phyloP scores from a whole-genome alignment of 768 basidiomycete species.

The Amanita subjunquillea region DNA sequence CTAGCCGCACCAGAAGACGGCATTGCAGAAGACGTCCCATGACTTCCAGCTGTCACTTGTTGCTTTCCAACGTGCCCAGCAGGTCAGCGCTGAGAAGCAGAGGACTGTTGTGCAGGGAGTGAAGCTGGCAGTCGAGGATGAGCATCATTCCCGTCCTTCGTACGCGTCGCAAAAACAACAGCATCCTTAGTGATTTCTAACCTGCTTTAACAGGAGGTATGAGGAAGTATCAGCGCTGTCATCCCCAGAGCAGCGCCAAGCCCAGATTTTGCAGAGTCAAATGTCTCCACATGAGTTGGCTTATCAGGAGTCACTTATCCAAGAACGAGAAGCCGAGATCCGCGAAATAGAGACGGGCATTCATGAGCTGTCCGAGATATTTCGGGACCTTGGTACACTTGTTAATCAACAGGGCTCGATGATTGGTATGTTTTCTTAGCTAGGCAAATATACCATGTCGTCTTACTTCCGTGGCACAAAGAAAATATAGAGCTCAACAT shows the following conservation, averaged over 20 bases:
- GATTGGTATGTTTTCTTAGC: slow-evolving; percentile 54
- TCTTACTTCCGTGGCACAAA: slow-evolving; percentile 17
- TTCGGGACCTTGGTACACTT: slow-evolving; percentile 89
- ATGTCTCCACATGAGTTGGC: slow-evolving; percentile 89
- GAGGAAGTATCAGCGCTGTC: slow-evolving; percentile 30
- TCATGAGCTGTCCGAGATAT: slow-evolving; percentile 92
- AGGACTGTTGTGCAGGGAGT: slow-evolving; percentile 82
- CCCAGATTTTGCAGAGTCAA: slow-evolving; percentile 57
- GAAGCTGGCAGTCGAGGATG: slow-evolving; percentile 75
- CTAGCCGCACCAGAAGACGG: slow-evolving; percentile 73
- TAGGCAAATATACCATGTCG: background rate
- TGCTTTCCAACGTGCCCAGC: slow-evolving; percentile 87
- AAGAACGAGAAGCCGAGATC: slow-evolving; percentile 91
- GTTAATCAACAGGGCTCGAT: slow-evolving; percentile 92
- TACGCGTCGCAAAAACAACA: slow-evolving; percentile 6
- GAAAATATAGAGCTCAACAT: slow-evolving; percentile 96
- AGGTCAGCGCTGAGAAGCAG: slow-evolving; percentile 83
- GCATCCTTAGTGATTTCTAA: background rate
- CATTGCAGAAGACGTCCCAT: slow-evolving; percentile 85
- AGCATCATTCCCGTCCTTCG: slow-evolving; percentile 25
- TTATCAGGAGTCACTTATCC: slow-evolving; percentile 91
- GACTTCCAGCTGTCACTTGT: slow-evolving; percentile 86
- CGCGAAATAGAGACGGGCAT: slow-evolving; percentile 96
- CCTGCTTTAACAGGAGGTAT: slow-evolving; percentile 14
- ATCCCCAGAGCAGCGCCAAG: slow-evolving; percentile 48